Conservation (phyloP, 164 flowering plant genomes). For the Vitis amurensis region DNA sequence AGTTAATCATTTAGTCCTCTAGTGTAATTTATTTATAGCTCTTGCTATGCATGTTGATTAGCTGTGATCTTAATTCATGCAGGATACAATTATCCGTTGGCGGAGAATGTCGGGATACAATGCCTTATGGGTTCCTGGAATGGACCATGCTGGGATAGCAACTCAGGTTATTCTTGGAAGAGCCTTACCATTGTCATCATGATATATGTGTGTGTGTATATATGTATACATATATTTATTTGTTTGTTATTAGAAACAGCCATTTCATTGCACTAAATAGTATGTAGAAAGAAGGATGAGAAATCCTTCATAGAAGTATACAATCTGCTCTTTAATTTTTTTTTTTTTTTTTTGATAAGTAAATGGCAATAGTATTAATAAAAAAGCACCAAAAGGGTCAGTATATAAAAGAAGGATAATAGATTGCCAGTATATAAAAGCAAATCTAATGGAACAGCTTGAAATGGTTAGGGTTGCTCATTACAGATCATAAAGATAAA, state of each 20-base stretch:
- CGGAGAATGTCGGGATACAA: slow-evolving; percentile 92
- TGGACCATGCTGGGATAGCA: slow-evolving; percentile 99
- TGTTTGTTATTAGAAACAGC: too few relatives aligned
- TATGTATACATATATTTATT: too few relatives aligned
- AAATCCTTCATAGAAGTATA: too few relatives aligned
- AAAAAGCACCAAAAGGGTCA: too few relatives aligned
- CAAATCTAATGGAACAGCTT: too few relatives aligned
- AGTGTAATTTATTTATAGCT: slow-evolving; percentile 2
- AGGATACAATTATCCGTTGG: slow-evolving; percentile 97
- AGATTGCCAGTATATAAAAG: too few relatives aligned
- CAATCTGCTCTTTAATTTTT: not conserved
- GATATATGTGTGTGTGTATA: not conserved
- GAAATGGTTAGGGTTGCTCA: too few relatives aligned
- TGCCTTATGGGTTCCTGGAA: slow-evolving; percentile 95
- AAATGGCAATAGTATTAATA: too few relatives aligned
- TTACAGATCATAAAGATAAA: too few relatives aligned
- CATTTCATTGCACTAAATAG: too few relatives aligned
- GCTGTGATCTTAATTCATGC: slow-evolving; percentile 4
- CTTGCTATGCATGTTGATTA: not conserved
- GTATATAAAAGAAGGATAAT: too few relatives aligned
- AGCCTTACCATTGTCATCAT: not conserved
- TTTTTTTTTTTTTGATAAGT: not conserved
- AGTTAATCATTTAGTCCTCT: not conserved
- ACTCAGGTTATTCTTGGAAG: slow-evolving; percentile 60
- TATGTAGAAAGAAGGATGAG: too few relatives aligned